Evolutionary conservation across 1,284 basidiomycete species (phyloP), one percentile per base, ranked within the genome.

Genomic region (Baeospora myosura): DNA sequence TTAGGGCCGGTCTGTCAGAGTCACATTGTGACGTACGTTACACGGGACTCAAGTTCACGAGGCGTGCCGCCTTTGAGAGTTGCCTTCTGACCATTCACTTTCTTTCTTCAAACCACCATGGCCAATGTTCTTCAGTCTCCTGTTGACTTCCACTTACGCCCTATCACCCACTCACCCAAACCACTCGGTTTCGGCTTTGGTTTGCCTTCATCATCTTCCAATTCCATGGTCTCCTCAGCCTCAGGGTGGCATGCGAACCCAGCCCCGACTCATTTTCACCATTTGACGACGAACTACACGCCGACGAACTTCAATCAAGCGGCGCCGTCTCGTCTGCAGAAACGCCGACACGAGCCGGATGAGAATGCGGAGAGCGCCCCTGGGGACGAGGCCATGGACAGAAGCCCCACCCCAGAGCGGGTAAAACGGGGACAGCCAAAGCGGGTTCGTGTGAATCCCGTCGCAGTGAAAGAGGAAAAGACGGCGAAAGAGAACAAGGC

Each of bases 381-480:
- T 12, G 12, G 25, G 21, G 83, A 87, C 51, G 73, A 81, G 46
- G 70, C 76, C 14, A 88, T 88, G 85, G 84, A 88, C 57, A 72
- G 83, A 49, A 87, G 84, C 51, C 84, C 85, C 7, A 85, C 84
- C 5, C 85, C 84, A 16, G 84, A 88, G 59, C 71, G 81, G 35
- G 74, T 73, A 17, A 83, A 78, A 58, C 74, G 77, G 50, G 68
- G 69, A 11, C 67, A 73, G 38, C 80, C 79, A 16, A 88, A 88
- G 59, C 74, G 83, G 45, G 72, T 72, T 35, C 76, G 77, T 44
- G 63, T 76, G 33, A 55, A 62, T 32, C 61, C 65, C 38, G 52
- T 65, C 16, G 51, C 55, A 12, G 64, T 68, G 43, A 42, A 64
- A 44, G 49, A 52, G 23, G 44, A 48, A 8, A 71, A 68, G 49